A percentile compares a stretch with the other conserved stretches of the same genome.
Evolutionary conservation across 177 flowering plant species (phyloP).

Genomic region (Vitis hybrid): DNA sequence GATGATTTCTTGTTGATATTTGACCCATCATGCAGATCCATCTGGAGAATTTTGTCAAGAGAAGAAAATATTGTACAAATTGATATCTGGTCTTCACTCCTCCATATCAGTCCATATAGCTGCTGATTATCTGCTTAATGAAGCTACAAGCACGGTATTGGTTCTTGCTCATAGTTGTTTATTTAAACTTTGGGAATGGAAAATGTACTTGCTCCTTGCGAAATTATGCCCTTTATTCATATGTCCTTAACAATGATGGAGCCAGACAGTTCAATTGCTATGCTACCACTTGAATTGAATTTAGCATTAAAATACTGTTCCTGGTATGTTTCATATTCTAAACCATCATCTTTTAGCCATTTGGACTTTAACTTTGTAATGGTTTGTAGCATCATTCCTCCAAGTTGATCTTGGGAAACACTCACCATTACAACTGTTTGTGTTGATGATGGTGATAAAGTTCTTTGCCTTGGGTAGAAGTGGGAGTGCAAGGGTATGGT

Average conservation of each 20-base stretch:
- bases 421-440: no score
- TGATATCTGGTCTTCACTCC: slow-evolving; percentile 95
- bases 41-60: slow-evolving; percentile 85
- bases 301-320: neutral
- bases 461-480: no score
- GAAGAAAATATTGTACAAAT: slow-evolving; percentile 79
- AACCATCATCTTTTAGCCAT: neutral
- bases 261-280: neutral
- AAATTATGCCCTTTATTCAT: neutral
- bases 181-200: slow-evolving; percentile 3
- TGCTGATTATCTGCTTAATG: slow-evolving; percentile 91
- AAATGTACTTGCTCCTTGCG: neutral
- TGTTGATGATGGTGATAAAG: no score
- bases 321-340: neutral
- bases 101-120: slow-evolving; percentile 95
- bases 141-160: slow-evolving; percentile 62
- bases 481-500: no score
- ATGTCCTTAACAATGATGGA: neutral
- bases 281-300: neutral
- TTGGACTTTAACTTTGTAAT: neutral
- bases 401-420: neutral
- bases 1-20: neutral
- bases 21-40: slow-evolving; percentile 50
- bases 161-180: neutral
- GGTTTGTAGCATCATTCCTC: neutral